Evolutionary conservation across 257 asterid genomes (phyloP).

Genomic region (Echites panduratus): DNA sequence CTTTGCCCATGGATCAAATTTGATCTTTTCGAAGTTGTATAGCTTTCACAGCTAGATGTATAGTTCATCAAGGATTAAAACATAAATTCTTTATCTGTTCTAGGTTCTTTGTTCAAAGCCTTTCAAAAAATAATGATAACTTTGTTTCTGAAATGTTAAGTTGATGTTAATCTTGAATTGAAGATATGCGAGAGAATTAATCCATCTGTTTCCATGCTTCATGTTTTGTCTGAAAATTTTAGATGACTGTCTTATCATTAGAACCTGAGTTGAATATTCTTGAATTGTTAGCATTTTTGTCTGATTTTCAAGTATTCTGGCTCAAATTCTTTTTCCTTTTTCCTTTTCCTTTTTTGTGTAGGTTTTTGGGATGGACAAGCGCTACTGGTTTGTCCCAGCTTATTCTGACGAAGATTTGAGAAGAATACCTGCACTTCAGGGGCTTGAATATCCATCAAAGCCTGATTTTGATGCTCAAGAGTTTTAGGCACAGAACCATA

Average conservation of each 20-base stretch:
- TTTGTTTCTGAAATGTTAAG: neutral
- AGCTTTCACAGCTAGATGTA: neutral
- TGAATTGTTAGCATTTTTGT: neutral
- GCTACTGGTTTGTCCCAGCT: constrained; percentile 54
- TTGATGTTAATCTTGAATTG: neutral
- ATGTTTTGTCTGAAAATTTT: neutral
- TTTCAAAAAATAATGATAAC: neutral
- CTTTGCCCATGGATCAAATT: neutral
- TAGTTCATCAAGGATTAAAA: neutral
- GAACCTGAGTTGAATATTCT: neutral
- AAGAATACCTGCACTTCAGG: constrained; percentile 62
- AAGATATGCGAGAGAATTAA: neutral
- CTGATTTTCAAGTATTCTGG: neutral
- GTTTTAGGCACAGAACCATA: constrained; percentile 14
- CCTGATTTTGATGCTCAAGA: constrained; percentile 50
- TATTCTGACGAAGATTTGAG: constrained; percentile 59
- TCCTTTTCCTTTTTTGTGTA: constrained; percentile 13
- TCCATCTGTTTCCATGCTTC: neutral
- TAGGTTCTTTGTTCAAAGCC: neutral
- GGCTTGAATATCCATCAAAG: constrained; percentile 59
- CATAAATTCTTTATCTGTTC: neutral
- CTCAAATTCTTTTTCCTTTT: neutral
- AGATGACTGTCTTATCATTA: neutral
- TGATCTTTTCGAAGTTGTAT: neutral
- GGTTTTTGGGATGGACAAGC: constrained; percentile 61